Evolutionary conservation across 345 rosid species (phyloP).

Genomic region (Combretum micranthum): DNA sequence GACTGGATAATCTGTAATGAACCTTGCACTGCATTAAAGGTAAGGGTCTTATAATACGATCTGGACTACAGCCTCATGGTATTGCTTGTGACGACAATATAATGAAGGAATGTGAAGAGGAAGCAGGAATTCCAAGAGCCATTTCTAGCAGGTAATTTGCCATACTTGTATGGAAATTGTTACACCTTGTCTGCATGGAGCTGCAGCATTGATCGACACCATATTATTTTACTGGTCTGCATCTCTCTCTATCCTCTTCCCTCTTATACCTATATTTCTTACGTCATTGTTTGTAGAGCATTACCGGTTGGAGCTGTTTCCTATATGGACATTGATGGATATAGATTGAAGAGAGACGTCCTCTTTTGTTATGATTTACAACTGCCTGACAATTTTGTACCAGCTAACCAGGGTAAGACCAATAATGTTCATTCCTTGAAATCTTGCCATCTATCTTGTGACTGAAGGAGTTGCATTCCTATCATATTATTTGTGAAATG

Average conservation of each 20-base stretch:
- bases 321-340: conserved; percentile 56
- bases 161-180: not conserved
- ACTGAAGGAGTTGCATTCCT: not conserved
- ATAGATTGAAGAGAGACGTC: conserved; percentile 73
- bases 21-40: too few relatives aligned
- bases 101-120: conserved; percentile 91
- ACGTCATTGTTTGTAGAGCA: conserved; percentile 34
- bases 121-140: conserved; percentile 71
- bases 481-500: not conserved
- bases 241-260: too few relatives aligned
- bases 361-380: conserved; percentile 78
- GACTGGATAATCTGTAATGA: too few relatives aligned
- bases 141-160: conserved; percentile 46
- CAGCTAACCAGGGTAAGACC: conserved; percentile 57
- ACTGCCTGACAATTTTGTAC: conserved; percentile 61
- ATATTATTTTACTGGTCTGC: not conserved
- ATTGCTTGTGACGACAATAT: conserved; percentile 69
- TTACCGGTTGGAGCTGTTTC: conserved; percentile 84
- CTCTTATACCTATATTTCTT: too few relatives aligned
- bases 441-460: not conserved
- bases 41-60: not conserved
- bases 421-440: too few relatives aligned
- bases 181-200: not conserved
- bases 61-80: conserved; percentile 63
- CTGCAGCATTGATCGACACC: not conserved